These are phyloP conservation scores for Silene noctiflora DNA, from an alignment of 179 eudicot genomes.

Conservation along the genomic window DNA sequence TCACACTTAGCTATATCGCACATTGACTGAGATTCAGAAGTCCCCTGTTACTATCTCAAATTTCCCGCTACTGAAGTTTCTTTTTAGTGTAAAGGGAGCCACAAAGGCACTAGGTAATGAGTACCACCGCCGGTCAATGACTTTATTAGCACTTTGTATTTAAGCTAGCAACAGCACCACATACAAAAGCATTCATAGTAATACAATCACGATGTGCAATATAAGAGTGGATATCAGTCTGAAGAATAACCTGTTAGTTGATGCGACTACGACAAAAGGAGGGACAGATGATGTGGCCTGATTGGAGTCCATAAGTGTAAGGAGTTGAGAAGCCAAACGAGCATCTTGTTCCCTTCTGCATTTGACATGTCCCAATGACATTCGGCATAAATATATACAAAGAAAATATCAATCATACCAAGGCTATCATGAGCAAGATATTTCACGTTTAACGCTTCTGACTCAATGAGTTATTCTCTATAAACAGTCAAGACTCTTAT, in stretches of 20 bases:
- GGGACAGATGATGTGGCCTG: slow-evolving; percentile 46
- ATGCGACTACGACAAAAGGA: slow-evolving; percentile 86
- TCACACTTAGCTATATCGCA: too few species aligned
- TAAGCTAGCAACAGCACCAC: background rate
- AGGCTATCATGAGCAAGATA: background rate
- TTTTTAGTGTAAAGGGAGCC: too few species aligned
- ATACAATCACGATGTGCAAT: too few species aligned
- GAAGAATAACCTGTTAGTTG: slow-evolving; percentile 74
- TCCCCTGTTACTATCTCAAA: background rate
- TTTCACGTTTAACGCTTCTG: background rate
- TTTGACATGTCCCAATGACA: slow-evolving; percentile 10
- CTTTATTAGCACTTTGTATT: background rate
- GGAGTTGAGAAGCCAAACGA: slow-evolving; percentile 78
- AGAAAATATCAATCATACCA: background rate
- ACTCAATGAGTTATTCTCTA: slow-evolving; percentile 1
- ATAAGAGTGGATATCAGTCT: background rate
- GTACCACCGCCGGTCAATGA: too few species aligned
- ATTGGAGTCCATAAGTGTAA: slow-evolving; percentile 80
- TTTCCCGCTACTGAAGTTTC: background rate
- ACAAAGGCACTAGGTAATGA: too few species aligned
- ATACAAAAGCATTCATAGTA: background rate
- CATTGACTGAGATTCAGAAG: too few species aligned
- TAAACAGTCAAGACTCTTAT: background rate
- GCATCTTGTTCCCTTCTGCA: slow-evolving; percentile 88
- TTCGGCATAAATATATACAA: slow-evolving; percentile 4